Evolutionary conservation across 805 yeast genomes (phyloP), one percentile per base, ranked within the genome.

Genomic region (Kockiozyma suomiensis): DNA sequence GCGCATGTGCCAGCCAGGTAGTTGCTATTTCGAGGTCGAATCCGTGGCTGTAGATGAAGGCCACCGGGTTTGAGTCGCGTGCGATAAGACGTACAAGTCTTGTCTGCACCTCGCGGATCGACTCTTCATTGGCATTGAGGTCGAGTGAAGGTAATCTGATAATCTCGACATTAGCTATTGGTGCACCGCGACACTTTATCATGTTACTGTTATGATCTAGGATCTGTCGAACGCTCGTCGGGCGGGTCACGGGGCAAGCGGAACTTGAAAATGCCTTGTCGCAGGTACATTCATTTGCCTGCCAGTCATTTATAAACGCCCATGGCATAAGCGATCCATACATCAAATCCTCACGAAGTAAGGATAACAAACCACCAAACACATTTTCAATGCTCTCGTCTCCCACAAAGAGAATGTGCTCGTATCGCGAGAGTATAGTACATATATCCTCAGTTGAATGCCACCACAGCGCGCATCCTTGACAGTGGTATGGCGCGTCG

Each of bases 401-500:
- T n/a, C 66, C 66, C 19, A 62, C 17, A 30, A 62, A 53, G 23
- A 48, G 17, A 3, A 62, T 46, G 4, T 41, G 40, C 26, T 47
- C 15, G 37, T 35, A 62, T n/a, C 50, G 50, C 47, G 56, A 26
- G 38, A 56, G n/a, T 10, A 62, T 45, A 7, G 30, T 26, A n/a
- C 66, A 59, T 7, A 51, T 32, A 12, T 62, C 50, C 1, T 23
- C 47, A 7, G 66, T 45, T 2, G 53, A 12, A 45, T 62, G 47
- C 61, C 63, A 62, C 53, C 58, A 41, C 51, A 61, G 32, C 3
- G 46, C 35, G 45, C 66, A 62, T 19, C 38, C 61, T 5, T 49
- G 54, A 3, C 61, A 40, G 12, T 37, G 47, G 33, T 56, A 62
- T 15, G 64, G 58, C 21, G 65, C 58, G 30, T 61, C 61, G 47